A percentile compares a stretch with the other conserved stretches of the same genome.
Conservation (phyloP, 768 basidiomycete species). For the Trametes villosa region DNA sequence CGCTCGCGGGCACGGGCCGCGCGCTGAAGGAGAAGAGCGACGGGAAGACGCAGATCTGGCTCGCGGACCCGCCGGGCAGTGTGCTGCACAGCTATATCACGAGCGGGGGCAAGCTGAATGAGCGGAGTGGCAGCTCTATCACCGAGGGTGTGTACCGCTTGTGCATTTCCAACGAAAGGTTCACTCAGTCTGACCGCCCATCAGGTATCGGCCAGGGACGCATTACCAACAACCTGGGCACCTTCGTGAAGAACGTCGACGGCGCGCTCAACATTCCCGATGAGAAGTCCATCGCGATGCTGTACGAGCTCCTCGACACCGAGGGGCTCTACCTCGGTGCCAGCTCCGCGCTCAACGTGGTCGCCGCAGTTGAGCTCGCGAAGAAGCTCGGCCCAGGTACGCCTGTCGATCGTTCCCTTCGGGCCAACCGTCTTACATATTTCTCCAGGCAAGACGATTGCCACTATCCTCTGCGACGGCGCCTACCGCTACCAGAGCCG, state of each 20-base stretch:
- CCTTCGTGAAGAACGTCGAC: constrained; percentile 74
- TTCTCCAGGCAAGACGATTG: constrained; percentile 73
- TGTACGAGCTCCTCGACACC: constrained; percentile 88
- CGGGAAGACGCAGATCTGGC: constrained; percentile 85
- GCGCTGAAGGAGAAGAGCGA: constrained; percentile 81
- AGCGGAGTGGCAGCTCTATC: constrained; percentile 85
- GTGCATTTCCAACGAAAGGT: background rate
- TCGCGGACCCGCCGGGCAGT: constrained; percentile 97
- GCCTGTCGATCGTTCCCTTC: constrained; percentile 11
- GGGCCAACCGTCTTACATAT: background rate
- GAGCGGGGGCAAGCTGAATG: constrained; percentile 76
- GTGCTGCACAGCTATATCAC: constrained; percentile 83
- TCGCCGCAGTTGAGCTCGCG: constrained; percentile 89
- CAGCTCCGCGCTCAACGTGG: constrained; percentile 92
- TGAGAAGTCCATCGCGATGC: constrained; percentile 87
- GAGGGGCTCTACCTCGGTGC: constrained; percentile 97
- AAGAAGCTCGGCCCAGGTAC: constrained; percentile 81
- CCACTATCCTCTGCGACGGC: constrained; percentile 91
- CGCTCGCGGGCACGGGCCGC: constrained; percentile 86
- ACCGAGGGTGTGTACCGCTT: constrained; percentile 70
- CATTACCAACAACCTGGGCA: constrained; percentile 87
- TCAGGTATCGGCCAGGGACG: constrained; percentile 97
- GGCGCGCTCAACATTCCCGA: constrained; percentile 90
- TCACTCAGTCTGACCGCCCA: background rate
- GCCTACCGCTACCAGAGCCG: constrained; percentile 97